Base-by-base conservation (phyloP, 1,284 basidiomycete species). In the Cryptococcus jaspeensis region DNA sequence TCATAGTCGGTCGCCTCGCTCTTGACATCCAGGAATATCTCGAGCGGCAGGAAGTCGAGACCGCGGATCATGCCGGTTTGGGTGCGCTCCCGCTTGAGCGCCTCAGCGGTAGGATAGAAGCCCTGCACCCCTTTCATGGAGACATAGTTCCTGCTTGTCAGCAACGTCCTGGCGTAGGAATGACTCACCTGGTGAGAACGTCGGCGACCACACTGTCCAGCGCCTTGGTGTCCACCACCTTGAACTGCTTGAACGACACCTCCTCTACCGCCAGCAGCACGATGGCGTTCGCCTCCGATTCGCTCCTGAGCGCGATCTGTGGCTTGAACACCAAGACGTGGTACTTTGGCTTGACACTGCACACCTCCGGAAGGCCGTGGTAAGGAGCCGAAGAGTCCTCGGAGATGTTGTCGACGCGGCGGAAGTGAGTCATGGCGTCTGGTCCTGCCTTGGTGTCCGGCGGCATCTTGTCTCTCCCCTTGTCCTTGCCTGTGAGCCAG, bases 311-410 rank as follows among this genome's bases (percentile, higher is more conserved):
- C 3, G 94, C 86, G 48, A 98, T 84, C 75, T 98, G 95, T 16
- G 95, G 94, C 70, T 94, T 94, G 57, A 96, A 80, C 16, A 98
- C 82, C 23, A 95, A 80, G 65, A 90, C 88, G 65, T 90, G 88
- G 70, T 91, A 86, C 56, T 86, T 86, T 61, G 89, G 78, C 54
- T 78, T 74, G 42, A 81, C 72, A 0, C 67, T 63, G 57, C 78
- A 81, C 3, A 76, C 75, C 1, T 55, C 36, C 0, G 74, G 72
- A 2, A 78, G 43, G 9, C 74, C 76, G 12, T 63, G 52, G 22
- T 52, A 42, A 1, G 70, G 60, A 13, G 43, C 38, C 9, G 40
- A 23, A 1, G 37, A 47, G 23, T 62, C 58, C 11, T 53, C 39
- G n/a, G 66, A 53, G 16, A 22, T 36, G 20, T 55, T 53, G 23